phyloP scores from a whole-genome alignment of 371 early-diverging fungal species.

The Mucor velutinosus region DNA sequence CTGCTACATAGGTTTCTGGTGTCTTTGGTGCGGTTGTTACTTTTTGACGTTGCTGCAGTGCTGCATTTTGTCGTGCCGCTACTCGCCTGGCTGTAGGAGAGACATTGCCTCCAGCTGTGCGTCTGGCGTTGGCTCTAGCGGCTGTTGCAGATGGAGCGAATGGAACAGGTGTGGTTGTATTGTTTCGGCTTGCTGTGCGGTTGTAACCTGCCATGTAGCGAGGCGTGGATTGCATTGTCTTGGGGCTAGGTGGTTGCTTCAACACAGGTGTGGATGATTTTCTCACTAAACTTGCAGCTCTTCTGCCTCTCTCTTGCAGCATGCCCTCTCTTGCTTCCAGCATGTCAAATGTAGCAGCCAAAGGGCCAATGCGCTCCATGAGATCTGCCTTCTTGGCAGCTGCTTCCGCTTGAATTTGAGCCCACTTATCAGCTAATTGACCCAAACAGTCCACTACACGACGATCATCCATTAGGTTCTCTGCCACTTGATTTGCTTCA shows the following conservation, averaged over 20 bases:
- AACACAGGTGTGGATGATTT: conserved; percentile 29
- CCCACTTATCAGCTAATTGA: conserved; percentile 50
- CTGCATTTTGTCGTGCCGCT: conserved; percentile 12
- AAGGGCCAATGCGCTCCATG: conserved; percentile 33
- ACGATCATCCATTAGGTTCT: conserved; percentile 47
- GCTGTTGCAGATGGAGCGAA: conserved; percentile 15
- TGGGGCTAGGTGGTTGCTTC: conserved; percentile 27
- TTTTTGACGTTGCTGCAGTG: conserved; percentile 14
- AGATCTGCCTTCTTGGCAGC: conserved; percentile 53
- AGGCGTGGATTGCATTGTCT: conserved; percentile 34
- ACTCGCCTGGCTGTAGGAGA: conserved; percentile 23
- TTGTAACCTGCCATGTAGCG: conserved; percentile 26
- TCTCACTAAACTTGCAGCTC: conserved; percentile 19
- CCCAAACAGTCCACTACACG: conserved; percentile 50
- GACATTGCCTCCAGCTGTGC: conserved; percentile 8
- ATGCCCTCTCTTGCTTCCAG: conserved; percentile 17
- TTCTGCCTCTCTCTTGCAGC: conserved; percentile 25
- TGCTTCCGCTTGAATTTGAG: conserved; percentile 47
- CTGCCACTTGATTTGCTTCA: conserved; percentile 46
- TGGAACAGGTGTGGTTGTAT: conserved; percentile 12
- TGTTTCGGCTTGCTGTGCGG: neutral
- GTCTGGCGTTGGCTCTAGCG: conserved; percentile 10
- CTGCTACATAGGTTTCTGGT: conserved; percentile 59
- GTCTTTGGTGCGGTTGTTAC: neutral
- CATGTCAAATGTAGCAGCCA: conserved; percentile 28